Evolutionary conservation across 768 basidiomycete genomes (phyloP), one percentile per base, ranked within the genome.

Genomic region (Rhodotorula sphaerocarpa): DNA sequence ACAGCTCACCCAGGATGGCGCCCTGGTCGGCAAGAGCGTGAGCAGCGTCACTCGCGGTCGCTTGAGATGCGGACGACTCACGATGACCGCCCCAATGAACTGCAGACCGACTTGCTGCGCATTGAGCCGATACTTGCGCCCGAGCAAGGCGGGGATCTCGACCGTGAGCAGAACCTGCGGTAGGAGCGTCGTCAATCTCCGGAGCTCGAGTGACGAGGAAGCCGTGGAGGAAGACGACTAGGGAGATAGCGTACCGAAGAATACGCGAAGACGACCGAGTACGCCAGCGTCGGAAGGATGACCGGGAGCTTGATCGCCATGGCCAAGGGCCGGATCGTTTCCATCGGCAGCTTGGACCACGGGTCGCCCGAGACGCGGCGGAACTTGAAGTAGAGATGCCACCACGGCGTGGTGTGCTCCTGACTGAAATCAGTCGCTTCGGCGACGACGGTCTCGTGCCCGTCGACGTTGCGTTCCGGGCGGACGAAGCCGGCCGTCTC

Each of bases 71-170:
- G 36, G 36, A 9, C 9, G 10, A 16, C 36, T 39, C 36, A 39
- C 36, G 52, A 73, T 46, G 25, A 70, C 47, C 12, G 59, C 61
- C 0, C 64, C 65, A 47, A 70, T 52, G 51, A 73, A 70, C 46
- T 73, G 70, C 2, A 71, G 52, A 11, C 72, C 72, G n/a, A 61
- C 55, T 30, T 68, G 66, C 23, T 70, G 71, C 3, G 69, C 27
- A 25, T 61, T 66, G 42, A 73, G 59, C 23, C 27, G 30, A 47
- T 61, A 69, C n/a, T 69, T 70, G 21, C 46, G 42, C 1, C 72
- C 70, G 14, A 73, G 60, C 1, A 71, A 57, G 0, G 60, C 14
- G 10, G 67, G 67, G 28, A 63, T 65, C 51, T 69, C 67, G 57
- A 69, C 57, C 7, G 63, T 61, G n/a, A 67, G 54, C 3, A 64